phyloP scores from a whole-genome alignment of 305 asterid genomes.

The Petunia hybrid region DNA sequence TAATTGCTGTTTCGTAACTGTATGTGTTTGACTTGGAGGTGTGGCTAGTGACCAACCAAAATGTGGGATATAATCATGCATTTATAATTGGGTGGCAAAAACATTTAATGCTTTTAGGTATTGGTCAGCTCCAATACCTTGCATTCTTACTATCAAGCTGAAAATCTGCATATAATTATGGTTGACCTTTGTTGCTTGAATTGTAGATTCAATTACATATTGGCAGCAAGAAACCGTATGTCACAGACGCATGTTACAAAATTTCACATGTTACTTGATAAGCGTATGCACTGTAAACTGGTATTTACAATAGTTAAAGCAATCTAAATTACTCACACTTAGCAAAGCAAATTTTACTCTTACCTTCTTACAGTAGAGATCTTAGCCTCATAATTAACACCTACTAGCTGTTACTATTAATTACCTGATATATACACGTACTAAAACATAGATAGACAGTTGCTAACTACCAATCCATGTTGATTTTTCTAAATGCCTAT shows the following conservation, averaged over 20 bases:
- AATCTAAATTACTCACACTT: no score
- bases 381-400: neutral
- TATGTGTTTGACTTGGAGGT: conserved; percentile 7
- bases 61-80: conserved; percentile 22
- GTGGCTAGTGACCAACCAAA: neutral
- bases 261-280: neutral
- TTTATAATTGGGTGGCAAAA: neutral
- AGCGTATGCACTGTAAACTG: no score
- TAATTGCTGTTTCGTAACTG: conserved; percentile 24
- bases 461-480: neutral
- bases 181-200: conserved; percentile 30
- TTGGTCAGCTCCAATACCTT: conserved; percentile 27
- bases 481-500: neutral
- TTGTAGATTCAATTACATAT: neutral
- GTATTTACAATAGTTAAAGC: no score
- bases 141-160: conserved; percentile 26
- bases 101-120: conserved; percentile 17
- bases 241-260: no score
- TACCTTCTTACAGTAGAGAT: neutral
- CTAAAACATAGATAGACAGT: neutral
- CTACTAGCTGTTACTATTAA: neutral
- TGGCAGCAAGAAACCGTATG: conserved; percentile 21
- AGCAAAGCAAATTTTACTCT: neutral
- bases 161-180: conserved; percentile 11
- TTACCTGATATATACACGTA: neutral